Evolutionary conservation across 1,139 yeast species (phyloP).

Genomic region (Suhomyces wounanorum): DNA sequence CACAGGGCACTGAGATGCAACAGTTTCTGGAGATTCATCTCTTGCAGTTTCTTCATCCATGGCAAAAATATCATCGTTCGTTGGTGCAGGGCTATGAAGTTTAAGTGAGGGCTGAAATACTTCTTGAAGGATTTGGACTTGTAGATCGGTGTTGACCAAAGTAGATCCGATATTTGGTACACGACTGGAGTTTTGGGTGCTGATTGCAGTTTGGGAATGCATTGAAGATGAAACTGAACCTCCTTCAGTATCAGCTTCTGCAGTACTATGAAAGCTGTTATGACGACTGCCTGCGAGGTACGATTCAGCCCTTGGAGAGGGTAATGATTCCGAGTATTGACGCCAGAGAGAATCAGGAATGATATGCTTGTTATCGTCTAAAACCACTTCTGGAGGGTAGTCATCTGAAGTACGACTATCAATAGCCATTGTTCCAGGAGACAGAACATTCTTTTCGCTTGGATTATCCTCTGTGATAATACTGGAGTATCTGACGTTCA

Average conservation of each 20-base stretch:
- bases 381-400: constrained; percentile 73
- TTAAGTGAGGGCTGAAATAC: constrained; percentile 34
- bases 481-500: constrained; percentile 80
- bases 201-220: constrained; percentile 3
- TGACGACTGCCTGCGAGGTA: constrained; percentile 13
- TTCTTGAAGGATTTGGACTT: constrained; percentile 42
- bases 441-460: constrained; percentile 14
- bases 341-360: constrained; percentile 77
- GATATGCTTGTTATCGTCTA: constrained; percentile 87
- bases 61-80: constrained; percentile 30
- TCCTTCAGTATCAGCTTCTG: constrained; percentile 1
- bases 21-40: neutral
- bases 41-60: constrained; percentile 32
- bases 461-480: constrained; percentile 34
- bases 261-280: constrained; percentile 10
- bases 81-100: constrained; percentile 12
- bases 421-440: neutral
- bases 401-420: constrained; percentile 20
- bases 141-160: constrained; percentile 40
- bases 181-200: neutral
- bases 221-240: constrained; percentile 6
- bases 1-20: neutral
- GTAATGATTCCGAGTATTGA: constrained; percentile 59
- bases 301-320: constrained; percentile 37
- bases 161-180: constrained; percentile 32